Evolutionary conservation across 345 rosid genomes (phyloP).

Genomic region (Eucalyptus sideroxylon): DNA sequence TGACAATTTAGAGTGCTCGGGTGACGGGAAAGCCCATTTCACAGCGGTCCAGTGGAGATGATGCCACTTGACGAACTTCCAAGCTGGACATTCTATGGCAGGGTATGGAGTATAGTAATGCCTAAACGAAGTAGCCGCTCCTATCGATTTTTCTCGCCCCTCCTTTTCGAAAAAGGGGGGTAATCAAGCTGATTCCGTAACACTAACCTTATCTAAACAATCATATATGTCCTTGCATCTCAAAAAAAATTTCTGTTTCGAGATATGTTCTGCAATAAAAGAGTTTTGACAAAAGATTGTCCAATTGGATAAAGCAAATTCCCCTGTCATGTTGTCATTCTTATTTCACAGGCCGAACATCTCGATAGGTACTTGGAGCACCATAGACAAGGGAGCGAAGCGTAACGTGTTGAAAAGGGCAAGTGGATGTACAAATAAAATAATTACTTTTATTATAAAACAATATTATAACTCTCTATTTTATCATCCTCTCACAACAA

Average conservation of each 20-base stretch:
- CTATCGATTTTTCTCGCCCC: background rate
- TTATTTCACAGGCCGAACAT: background rate
- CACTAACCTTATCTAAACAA: background rate
- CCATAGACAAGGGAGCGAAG: background rate
- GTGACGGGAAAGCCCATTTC: background rate
- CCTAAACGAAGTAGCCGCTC: background rate
- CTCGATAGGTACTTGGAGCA: background rate
- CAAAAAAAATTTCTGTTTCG: background rate
- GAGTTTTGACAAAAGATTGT: background rate
- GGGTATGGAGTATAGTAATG: background rate
- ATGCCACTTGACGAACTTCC: background rate
- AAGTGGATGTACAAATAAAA: no score
- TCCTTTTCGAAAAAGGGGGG: background rate
- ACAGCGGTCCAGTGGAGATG: background rate
- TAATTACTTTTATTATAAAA: no score
- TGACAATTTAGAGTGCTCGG: background rate
- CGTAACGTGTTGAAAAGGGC: no score
- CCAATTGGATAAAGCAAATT: background rate
- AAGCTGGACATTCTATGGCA: background rate
- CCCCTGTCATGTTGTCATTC: background rate
- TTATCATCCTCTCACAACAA: no score
- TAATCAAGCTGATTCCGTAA: background rate
- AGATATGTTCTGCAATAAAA: background rate
- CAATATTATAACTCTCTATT: no score
- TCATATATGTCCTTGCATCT: background rate